Evolutionary conservation across 176 grass and related monocot genomes (phyloP).

Genomic region (Puccinellia tenuiflora): DNA sequence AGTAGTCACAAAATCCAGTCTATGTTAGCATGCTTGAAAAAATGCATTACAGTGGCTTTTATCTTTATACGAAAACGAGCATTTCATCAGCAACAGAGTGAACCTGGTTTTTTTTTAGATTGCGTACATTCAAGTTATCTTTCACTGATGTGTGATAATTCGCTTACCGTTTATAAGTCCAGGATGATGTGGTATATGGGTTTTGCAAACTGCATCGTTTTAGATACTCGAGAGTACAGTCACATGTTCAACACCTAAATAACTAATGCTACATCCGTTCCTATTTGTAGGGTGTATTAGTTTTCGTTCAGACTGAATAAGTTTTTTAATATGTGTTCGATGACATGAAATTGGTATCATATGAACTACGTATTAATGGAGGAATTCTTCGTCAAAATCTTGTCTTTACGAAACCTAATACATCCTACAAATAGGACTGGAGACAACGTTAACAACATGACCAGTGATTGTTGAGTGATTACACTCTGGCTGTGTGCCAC

Average conservation of each 20-base stretch:
- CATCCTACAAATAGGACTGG: neutral
- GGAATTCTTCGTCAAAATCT: neutral
- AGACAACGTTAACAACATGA: neutral
- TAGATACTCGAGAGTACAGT: neutral
- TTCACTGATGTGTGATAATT: slow-evolving; percentile 1
- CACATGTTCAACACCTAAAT: neutral
- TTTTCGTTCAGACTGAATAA: neutral
- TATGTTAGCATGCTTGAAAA: slow-evolving; percentile 31
- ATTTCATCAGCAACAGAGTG: neutral
- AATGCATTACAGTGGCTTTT: neutral
- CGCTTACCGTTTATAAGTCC: neutral
- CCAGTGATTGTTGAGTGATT: neutral
- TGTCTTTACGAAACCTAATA: neutral
- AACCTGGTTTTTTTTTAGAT: neutral
- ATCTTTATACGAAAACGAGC: neutral
- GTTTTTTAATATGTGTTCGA: neutral
- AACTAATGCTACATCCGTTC: neutral
- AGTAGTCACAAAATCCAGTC: slow-evolving; percentile 20
- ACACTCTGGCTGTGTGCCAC: neutral
- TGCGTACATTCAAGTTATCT: neutral
- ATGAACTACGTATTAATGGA: neutral
- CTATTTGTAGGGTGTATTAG: neutral
- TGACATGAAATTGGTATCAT: neutral
- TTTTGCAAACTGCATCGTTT: neutral
- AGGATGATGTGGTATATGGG: neutral